These are phyloP conservation scores for Volvox reticuliferus DNA, from an alignment of 139 green algal species.

Conservation along the genomic window DNA sequence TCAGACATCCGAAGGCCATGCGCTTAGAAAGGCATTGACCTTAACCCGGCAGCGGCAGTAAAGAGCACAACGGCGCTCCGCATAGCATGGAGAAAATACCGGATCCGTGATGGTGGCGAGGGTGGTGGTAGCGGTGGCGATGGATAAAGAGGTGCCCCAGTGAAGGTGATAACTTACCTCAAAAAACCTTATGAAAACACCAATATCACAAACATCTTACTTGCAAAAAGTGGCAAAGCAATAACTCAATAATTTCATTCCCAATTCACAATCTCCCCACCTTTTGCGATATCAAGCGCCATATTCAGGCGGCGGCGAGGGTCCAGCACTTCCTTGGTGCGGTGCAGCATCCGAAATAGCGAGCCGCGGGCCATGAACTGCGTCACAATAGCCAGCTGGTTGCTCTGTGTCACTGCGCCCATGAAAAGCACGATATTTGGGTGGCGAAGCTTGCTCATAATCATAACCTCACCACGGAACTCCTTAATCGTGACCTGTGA, in stretches of 20 bases:
- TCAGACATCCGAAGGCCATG: too few species aligned
- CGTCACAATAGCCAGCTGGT: slow-evolving; percentile 84
- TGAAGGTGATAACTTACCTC: too few species aligned
- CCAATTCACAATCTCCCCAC: slow-evolving; percentile 49
- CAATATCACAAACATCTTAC: too few species aligned
- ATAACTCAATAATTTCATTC: too few species aligned
- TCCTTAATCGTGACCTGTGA: slow-evolving; percentile 53
- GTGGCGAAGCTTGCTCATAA: slow-evolving; percentile 80
- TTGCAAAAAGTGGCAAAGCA: too few species aligned
- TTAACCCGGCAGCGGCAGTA: too few species aligned
- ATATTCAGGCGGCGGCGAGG: slow-evolving; percentile 80
- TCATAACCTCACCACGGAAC: slow-evolving; percentile 79
- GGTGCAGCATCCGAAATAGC: slow-evolving; percentile 81
- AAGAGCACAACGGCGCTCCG: too few species aligned
- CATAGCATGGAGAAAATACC: too few species aligned
- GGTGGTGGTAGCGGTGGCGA: background rate
- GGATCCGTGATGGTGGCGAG: background rate
- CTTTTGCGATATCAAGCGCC: slow-evolving; percentile 85
- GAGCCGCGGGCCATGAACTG: slow-evolving; percentile 83
- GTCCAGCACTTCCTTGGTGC: slow-evolving; percentile 68
- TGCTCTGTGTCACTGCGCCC: slow-evolving; percentile 56
- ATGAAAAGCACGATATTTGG: slow-evolving; percentile 89
- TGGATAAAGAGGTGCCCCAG: too few species aligned
- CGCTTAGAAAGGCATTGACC: too few species aligned
- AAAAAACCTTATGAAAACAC: too few species aligned